Evolutionary conservation across 164 flowering plant species (phyloP).

Genomic region (Tinospora cordifolia): DNA sequence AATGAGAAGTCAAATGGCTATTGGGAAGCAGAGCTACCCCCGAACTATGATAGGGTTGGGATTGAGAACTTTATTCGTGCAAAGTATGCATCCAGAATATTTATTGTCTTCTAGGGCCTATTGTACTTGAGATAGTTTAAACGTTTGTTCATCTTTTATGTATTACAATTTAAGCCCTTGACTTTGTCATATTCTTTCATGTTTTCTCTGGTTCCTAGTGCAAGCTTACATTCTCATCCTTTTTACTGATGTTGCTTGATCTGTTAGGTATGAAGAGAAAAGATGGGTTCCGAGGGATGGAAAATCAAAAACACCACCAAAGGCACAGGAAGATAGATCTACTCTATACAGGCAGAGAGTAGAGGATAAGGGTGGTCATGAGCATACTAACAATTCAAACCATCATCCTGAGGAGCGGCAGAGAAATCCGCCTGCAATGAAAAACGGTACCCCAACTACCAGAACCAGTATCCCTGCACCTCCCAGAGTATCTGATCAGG

Average conservation of each 20-base stretch:
- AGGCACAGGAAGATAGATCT: slow-evolving; percentile 37
- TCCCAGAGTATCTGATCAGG: slow-evolving; percentile 62
- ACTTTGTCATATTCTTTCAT: not conserved
- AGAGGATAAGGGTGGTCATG: slow-evolving; percentile 35
- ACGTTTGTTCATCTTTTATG: not conserved
- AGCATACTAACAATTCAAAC: slow-evolving; percentile 28
- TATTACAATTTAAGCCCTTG: no score
- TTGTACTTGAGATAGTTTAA: not conserved
- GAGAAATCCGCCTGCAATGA: slow-evolving; percentile 27
- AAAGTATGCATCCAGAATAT: slow-evolving; percentile 44
- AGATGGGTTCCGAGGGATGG: slow-evolving; percentile 83
- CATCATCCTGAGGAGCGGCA: slow-evolving; percentile 41
- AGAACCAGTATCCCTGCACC: slow-evolving; percentile 48
- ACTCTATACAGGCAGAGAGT: slow-evolving; percentile 38
- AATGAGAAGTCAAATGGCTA: slow-evolving; percentile 73
- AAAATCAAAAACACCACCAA: slow-evolving; percentile 44
- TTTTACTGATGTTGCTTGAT: slow-evolving; percentile 2
- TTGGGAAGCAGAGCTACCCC: slow-evolving; percentile 96
- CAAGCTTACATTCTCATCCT: not conserved
- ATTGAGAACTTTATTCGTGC: slow-evolving; percentile 95
- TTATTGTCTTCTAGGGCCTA: not conserved
- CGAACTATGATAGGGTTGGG: slow-evolving; percentile 87
- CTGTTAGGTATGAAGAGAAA: slow-evolving; percentile 84
- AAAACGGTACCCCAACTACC: slow-evolving; percentile 25
- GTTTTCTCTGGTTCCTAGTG: not conserved